phyloP scores from a whole-genome alignment of 2,329 filamentous ascomycete species.

The Pyrenophora graminea region DNA sequence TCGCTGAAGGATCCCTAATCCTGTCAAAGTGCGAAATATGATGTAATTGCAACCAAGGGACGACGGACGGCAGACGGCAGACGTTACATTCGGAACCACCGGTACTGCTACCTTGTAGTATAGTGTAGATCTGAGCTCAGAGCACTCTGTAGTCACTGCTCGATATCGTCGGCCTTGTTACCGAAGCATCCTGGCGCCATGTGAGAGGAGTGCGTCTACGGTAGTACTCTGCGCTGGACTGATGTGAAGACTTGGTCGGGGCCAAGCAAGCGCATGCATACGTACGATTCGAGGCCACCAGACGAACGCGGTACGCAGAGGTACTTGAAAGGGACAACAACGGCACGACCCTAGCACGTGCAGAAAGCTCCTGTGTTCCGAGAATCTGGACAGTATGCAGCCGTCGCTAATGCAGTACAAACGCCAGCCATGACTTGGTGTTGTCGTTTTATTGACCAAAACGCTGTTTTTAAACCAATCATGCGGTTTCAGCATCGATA shows the following conservation, averaged over 20 bases:
- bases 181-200: conserved; percentile 14
- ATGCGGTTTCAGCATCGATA: conserved; percentile 6
- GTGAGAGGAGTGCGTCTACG: background rate
- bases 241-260: conserved; percentile 8
- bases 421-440: conserved; percentile 15
- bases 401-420: conserved; percentile 30
- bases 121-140: conserved; percentile 13
- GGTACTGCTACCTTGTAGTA: conserved; percentile 8
- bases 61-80: background rate
- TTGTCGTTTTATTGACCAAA: conserved; percentile 16
- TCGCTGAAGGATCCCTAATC: background rate
- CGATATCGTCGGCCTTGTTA: conserved; percentile 15
- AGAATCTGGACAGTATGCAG: conserved; percentile 19
- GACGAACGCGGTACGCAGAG: conserved; percentile 3
- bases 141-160: conserved; percentile 16
- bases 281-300: conserved; percentile 13
- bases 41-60: background rate
- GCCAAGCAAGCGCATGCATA: conserved; percentile 16
- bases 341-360: conserved; percentile 22
- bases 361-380: conserved; percentile 23
- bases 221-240: conserved; percentile 12
- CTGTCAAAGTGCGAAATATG: too few relatives aligned
- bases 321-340: conserved; percentile 5
- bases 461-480: conserved; percentile 17
- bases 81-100: conserved; percentile 17